These are phyloP conservation scores for Pseudoscleropodium purum DNA, from an alignment of 225 moss, liverwort and hornwort species.

Conservation along the genomic window DNA sequence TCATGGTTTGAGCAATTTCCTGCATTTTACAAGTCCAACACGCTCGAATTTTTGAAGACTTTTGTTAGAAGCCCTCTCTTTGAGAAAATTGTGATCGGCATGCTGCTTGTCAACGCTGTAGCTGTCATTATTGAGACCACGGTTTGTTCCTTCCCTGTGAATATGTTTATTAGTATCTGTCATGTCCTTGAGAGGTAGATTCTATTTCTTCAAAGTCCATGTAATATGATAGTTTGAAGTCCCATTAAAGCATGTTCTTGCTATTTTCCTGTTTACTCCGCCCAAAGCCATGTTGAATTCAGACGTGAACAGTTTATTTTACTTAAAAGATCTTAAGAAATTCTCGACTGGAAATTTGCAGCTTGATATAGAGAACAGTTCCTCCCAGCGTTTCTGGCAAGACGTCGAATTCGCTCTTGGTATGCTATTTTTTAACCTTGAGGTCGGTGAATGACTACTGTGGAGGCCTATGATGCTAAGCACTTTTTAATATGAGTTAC, in stretches of 20 bases:
- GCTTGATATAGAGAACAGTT: slow-evolving; percentile 80
- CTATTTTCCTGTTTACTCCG: background rate
- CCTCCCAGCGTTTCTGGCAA: slow-evolving; percentile 65
- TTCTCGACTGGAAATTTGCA: slow-evolving; percentile 13
- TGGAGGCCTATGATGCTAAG: background rate
- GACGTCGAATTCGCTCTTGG: slow-evolving; percentile 69
- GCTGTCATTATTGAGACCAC: slow-evolving; percentile 83
- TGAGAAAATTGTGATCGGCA: slow-evolving; percentile 67
- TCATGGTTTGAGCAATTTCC: slow-evolving; percentile 71
- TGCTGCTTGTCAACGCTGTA: slow-evolving; percentile 66
- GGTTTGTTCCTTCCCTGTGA: slow-evolving; percentile 24
- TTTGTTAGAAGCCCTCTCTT: slow-evolving; percentile 71
- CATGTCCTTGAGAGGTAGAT: background rate
- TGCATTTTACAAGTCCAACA: slow-evolving; percentile 40
- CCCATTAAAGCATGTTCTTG: background rate
- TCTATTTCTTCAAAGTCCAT: background rate
- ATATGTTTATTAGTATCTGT: background rate
- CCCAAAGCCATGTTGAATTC: background rate
- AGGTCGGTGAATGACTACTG: background rate
- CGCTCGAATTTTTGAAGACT: slow-evolving; percentile 28
- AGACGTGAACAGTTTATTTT: background rate
- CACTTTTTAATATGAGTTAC: background rate
- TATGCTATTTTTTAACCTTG: slow-evolving; percentile 8
- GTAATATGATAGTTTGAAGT: background rate
- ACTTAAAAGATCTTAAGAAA: background rate